phyloP scores from a whole-genome alignment of 129 eudicot species.

The Erigeron canadensis region DNA sequence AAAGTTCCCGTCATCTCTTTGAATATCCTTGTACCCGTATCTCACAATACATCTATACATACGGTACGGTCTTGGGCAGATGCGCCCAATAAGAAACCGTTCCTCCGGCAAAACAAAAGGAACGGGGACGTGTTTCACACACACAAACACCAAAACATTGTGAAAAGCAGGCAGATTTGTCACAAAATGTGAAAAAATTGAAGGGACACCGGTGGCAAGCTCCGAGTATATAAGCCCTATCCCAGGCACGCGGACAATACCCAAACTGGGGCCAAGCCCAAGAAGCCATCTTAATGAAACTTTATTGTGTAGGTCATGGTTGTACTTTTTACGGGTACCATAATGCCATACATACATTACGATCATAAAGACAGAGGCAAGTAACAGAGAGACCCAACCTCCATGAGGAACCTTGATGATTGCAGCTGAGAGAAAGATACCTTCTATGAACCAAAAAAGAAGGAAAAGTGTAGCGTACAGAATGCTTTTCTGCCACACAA shows the following conservation, averaged over 20 bases:
- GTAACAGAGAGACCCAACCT: slow-evolving; percentile 86
- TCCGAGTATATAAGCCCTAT: slow-evolving; percentile 89
- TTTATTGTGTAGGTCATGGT: slow-evolving; percentile 84
- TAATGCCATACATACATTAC: slow-evolving; percentile 89
- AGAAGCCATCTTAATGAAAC: slow-evolving; percentile 90
- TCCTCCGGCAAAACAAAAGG: slow-evolving; percentile 86
- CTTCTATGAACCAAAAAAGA: slow-evolving; percentile 69
- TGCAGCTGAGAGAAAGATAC: slow-evolving; percentile 63
- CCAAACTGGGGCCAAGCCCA: slow-evolving; percentile 93
- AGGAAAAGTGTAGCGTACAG: slow-evolving; percentile 51
- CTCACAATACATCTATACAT: slow-evolving; percentile 95
- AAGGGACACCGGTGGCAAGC: slow-evolving; percentile 87
- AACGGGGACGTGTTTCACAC: slow-evolving; percentile 83
- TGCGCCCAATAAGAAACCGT: slow-evolving; percentile 85
- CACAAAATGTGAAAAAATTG: slow-evolving; percentile 87
- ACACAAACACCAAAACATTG: slow-evolving; percentile 79
- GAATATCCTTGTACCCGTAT: slow-evolving; percentile 90
- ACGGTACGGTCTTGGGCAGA: slow-evolving; percentile 91
- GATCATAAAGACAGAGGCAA: slow-evolving; percentile 56
- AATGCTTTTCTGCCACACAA: slow-evolving; percentile 73
- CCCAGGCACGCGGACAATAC: slow-evolving; percentile 97
- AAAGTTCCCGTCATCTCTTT: slow-evolving; percentile 77
- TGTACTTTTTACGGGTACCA: slow-evolving; percentile 86
- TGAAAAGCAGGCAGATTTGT: slow-evolving; percentile 94
- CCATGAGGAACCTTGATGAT: slow-evolving; percentile 82